Conservation (phyloP, 129 eudicot genomes). For the Gnaphalium uliginosum region DNA sequence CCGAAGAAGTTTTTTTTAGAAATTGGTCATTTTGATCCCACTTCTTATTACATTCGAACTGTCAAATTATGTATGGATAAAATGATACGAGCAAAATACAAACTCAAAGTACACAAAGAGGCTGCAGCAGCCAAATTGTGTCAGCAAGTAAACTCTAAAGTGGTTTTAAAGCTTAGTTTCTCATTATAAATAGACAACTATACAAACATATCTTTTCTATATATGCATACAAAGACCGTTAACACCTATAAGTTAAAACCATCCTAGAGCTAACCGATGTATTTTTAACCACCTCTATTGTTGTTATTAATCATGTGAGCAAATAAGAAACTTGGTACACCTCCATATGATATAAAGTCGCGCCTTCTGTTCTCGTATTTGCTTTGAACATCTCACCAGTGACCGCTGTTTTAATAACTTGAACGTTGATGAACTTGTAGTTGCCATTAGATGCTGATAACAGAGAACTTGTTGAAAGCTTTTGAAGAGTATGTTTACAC, state of each 20-base stretch:
- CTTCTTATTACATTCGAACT: background rate
- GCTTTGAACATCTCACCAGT: slow-evolving; percentile 60
- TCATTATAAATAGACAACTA: slow-evolving; percentile 18
- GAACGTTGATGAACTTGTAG: slow-evolving; percentile 35
- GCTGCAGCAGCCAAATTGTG: background rate
- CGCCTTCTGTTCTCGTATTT: slow-evolving; percentile 58
- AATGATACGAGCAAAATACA: background rate
- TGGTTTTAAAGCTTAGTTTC: background rate
- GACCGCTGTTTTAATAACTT: slow-evolving; percentile 52
- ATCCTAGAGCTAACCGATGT: slow-evolving; percentile 23
- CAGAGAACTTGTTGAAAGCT: slow-evolving; percentile 29
- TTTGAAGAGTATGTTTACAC: slow-evolving; percentile 2
- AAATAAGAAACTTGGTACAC: slow-evolving; percentile 73
- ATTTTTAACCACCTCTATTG: background rate
- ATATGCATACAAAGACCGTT: slow-evolving; percentile 17
- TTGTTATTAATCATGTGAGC: slow-evolving; percentile 61
- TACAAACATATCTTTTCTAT: slow-evolving; percentile 31
- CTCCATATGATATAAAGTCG: slow-evolving; percentile 87
- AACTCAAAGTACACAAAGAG: background rate
- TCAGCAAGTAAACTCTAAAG: background rate
- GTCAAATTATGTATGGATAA: background rate
- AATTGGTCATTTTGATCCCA: background rate
- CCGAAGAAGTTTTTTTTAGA: background rate
- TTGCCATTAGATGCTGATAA: slow-evolving; percentile 29
- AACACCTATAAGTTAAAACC: slow-evolving; percentile 22